These are phyloP conservation scores for Penicillium fimorum DNA, from an alignment of 495 filamentous ascomycete species.

Conservation along the genomic window DNA sequence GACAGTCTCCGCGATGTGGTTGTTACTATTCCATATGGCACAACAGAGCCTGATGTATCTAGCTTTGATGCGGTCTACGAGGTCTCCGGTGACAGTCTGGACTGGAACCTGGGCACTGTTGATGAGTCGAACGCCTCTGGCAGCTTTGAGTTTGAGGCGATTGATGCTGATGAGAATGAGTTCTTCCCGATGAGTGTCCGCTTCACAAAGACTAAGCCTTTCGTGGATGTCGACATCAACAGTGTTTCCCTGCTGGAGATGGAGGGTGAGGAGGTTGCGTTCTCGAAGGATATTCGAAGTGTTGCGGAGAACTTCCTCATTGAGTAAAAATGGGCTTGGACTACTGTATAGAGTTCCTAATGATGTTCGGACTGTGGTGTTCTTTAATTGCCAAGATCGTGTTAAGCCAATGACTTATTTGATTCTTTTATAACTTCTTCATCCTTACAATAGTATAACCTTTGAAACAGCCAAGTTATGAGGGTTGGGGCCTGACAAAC, in stretches of 20 bases:
- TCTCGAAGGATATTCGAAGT: slow-evolving; percentile 86
- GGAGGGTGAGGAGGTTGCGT: slow-evolving; percentile 73
- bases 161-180: slow-evolving; percentile 76
- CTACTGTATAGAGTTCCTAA: slow-evolving; percentile 46
- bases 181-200: slow-evolving; percentile 96
- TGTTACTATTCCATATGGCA: slow-evolving; percentile 80
- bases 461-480: neutral
- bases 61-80: slow-evolving; percentile 94
- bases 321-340: slow-evolving; percentile 52
- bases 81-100: slow-evolving; percentile 86
- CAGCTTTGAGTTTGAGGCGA: slow-evolving; percentile 90
- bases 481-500: neutral
- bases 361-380: slow-evolving; percentile 41
- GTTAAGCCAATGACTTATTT: slow-evolving; percentile 25
- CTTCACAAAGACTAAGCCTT: slow-evolving; percentile 82
- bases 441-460: neutral
- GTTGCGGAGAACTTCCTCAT: slow-evolving; percentile 80
- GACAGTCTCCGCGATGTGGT: slow-evolving; percentile 77
- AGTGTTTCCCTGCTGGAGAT: slow-evolving; percentile 72
- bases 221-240: slow-evolving; percentile 84
- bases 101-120: slow-evolving; percentile 86
- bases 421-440: slow-evolving; percentile 11
- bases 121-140: slow-evolving; percentile 77
- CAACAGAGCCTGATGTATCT: slow-evolving; percentile 80
- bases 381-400: slow-evolving; percentile 22